These are phyloP conservation scores for Naganishia kalamii DNA, from an alignment of 768 basidiomycete species.

Conservation along the genomic window DNA sequence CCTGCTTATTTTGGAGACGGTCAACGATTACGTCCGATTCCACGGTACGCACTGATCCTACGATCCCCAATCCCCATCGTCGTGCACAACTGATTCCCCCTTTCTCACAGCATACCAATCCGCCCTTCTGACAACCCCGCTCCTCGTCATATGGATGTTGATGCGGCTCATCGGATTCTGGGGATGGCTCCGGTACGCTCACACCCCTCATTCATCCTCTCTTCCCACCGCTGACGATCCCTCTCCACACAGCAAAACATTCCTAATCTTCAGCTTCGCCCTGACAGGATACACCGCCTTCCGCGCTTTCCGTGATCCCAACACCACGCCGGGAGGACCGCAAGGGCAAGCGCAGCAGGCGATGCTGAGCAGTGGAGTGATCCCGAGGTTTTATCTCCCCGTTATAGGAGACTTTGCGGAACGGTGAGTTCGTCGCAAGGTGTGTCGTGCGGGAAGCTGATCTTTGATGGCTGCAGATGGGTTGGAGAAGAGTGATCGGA, in stretches of 20 bases:
- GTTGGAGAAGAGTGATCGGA: slow-evolving; percentile 17
- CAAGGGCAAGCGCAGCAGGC: slow-evolving; percentile 51
- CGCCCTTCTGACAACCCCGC: slow-evolving; percentile 62
- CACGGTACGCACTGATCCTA: slow-evolving; percentile 53
- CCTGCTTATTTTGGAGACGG: slow-evolving; percentile 66
- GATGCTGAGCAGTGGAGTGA: slow-evolving; percentile 19
- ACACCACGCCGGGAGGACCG: slow-evolving; percentile 52
- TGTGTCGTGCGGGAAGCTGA: background rate
- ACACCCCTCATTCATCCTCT: too few species aligned
- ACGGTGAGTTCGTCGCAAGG: slow-evolving; percentile 53
- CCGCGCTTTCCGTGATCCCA: slow-evolving; percentile 35
- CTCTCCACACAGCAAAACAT: slow-evolving; percentile 45
- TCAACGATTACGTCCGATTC: slow-evolving; percentile 70
- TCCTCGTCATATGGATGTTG: slow-evolving; percentile 55
- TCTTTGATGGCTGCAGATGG: background rate
- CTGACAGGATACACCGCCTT: slow-evolving; percentile 57
- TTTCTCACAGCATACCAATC: slow-evolving; percentile 65
- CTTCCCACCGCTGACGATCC: background rate
- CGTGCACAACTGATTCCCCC: background rate
- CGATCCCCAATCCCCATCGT: background rate
- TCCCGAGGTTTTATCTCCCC: slow-evolving; percentile 60
- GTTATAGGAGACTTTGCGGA: slow-evolving; percentile 62
- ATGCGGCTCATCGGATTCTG: slow-evolving; percentile 56
- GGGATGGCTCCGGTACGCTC: slow-evolving; percentile 49
- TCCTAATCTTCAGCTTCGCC: slow-evolving; percentile 52